Evolutionary conservation across 495 filamentous ascomycete genomes (phyloP).

Genomic region (Evernia prunastri): DNA sequence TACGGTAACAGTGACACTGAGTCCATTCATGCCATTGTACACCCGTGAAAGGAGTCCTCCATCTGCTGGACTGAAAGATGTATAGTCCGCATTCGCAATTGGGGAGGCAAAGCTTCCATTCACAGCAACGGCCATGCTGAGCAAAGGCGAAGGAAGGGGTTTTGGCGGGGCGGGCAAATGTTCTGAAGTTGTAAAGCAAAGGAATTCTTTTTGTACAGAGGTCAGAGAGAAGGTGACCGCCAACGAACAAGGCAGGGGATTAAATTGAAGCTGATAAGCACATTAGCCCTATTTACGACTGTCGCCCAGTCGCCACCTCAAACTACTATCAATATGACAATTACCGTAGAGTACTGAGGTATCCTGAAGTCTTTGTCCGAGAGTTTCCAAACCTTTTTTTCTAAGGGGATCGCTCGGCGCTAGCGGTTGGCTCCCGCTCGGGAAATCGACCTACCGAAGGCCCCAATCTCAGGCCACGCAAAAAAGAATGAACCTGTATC

Average conservation of each 20-base stretch:
- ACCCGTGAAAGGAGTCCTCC: conserved; percentile 40
- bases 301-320: not conserved
- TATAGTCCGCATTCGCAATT: conserved; percentile 57
- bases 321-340: too few relatives aligned
- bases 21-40: conserved; percentile 51
- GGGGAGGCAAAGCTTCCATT: conserved; percentile 75
- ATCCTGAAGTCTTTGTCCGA: too few relatives aligned
- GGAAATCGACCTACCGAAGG: conserved; percentile 2
- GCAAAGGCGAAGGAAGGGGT: not conserved
- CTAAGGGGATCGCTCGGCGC: not conserved
- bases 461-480: not conserved
- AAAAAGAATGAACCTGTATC: too few relatives aligned
- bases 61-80: conserved; percentile 32
- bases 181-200: not conserved
- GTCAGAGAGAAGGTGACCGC: not conserved
- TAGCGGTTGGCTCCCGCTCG: not conserved
- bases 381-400: too few relatives aligned
- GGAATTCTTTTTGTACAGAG: not conserved
- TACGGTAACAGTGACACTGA: conserved; percentile 58
- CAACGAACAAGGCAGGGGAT: not conserved
- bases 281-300: not conserved
- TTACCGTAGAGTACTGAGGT: too few relatives aligned
- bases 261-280: not conserved
- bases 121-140: conserved; percentile 47
- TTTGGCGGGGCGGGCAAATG: not conserved